These are phyloP conservation scores for Ophiostoma fasciatum DNA, from an alignment of 2,329 filamentous ascomycete genomes.

Conservation along the genomic window DNA sequence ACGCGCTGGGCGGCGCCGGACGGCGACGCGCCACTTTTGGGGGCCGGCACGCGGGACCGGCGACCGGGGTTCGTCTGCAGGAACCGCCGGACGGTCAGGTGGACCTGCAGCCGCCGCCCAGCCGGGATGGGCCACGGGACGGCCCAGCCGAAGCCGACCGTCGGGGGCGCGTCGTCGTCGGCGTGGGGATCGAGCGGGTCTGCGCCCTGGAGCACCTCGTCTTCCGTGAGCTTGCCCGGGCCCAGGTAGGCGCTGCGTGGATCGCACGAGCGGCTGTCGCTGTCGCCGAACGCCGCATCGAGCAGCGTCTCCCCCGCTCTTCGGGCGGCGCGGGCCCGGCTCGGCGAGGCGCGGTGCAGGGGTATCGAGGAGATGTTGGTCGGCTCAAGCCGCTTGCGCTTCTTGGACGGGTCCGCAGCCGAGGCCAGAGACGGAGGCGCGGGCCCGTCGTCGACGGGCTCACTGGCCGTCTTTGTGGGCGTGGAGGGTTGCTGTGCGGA, in stretches of 20 bases:
- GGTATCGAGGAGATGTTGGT: constrained; percentile 8
- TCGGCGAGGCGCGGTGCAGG: neutral
- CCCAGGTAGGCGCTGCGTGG: constrained; percentile 27
- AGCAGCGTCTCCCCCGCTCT: too few species aligned
- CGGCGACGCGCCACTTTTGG: too few species aligned
- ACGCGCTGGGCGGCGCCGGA: too few species aligned
- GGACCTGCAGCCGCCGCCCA: constrained; percentile 29
- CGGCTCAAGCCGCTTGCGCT: constrained; percentile 18
- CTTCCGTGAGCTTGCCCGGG: constrained; percentile 14
- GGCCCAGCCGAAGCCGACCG: constrained; percentile 6
- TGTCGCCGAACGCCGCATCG: too few species aligned
- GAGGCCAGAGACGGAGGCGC: too few species aligned
- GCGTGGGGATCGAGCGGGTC: constrained; percentile 1
- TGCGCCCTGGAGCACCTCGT: constrained; percentile 4
- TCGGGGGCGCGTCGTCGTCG: neutral
- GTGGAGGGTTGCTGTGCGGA: too few species aligned
- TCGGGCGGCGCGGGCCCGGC: too few species aligned
- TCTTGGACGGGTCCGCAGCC: constrained; percentile 12
- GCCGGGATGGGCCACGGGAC: constrained; percentile 18
- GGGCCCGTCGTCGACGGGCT: too few species aligned
- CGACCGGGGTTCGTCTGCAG: too few species aligned
- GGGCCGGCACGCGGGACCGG: too few species aligned
- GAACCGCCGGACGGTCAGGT: constrained; percentile 25
- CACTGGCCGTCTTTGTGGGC: too few species aligned
- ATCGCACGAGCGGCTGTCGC: too few species aligned